phyloP scores from a whole-genome alignment of 2,329 filamentous ascomycete genomes.

The Hypoxylon sp. region DNA sequence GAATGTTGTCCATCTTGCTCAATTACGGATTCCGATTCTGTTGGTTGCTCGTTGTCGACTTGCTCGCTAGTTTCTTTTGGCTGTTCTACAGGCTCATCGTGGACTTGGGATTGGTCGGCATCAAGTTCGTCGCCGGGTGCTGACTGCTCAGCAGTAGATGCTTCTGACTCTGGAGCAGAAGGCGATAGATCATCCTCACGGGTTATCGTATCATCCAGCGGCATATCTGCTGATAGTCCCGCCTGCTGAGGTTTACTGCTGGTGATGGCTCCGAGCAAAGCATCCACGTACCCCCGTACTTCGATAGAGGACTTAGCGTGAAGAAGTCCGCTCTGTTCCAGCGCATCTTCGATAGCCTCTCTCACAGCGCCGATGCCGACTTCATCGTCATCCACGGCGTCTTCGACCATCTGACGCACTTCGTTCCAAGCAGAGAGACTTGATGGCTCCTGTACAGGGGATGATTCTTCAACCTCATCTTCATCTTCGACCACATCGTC shows the following conservation, averaged over 20 bases:
- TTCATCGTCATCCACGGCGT: conserved; percentile 71
- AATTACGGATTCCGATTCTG: conserved; percentile 10
- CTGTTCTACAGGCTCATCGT: conserved; percentile 7
- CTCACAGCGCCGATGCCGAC: conserved; percentile 66
- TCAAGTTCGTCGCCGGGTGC: neutral
- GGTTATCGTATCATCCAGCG: conserved; percentile 13
- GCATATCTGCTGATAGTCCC: conserved; percentile 9
- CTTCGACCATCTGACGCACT: conserved; percentile 68
- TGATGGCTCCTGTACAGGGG: conserved; percentile 48
- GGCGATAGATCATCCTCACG: conserved; percentile 20
- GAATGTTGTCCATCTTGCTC: conserved; percentile 7
- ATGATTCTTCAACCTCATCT: conserved; percentile 44
- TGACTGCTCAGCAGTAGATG: conserved; percentile 10
- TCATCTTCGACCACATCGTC: conserved; percentile 48
- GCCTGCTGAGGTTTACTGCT: conserved; percentile 43
- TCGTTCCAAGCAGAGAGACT: conserved; percentile 66
- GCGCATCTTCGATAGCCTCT: conserved; percentile 68
- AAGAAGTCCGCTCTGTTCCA: conserved; percentile 69
- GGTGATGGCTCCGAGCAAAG: conserved; percentile 65
- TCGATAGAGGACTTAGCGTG: conserved; percentile 62
- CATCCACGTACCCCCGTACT: conserved; percentile 64
- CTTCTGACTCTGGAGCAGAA: neutral
- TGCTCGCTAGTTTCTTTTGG: conserved; percentile 8
- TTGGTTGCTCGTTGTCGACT: neutral
- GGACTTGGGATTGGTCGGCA: conserved; percentile 8